Evolutionary conservation across 768 basidiomycete genomes (phyloP).

Genomic region (Mycena galopus): DNA sequence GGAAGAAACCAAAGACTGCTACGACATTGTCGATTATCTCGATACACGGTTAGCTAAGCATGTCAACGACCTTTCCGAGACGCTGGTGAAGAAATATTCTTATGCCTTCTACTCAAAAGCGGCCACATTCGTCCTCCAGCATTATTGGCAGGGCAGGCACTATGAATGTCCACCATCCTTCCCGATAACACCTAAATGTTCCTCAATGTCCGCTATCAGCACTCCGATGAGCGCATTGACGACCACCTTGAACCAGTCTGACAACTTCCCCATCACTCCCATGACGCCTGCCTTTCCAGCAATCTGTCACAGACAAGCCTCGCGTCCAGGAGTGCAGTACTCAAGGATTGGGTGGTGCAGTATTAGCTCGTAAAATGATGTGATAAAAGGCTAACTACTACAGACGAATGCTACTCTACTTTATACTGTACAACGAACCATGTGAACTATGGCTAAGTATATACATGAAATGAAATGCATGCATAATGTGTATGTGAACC

Average conservation of each 20-base stretch:
- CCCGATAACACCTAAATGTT: slow-evolving; percentile 77
- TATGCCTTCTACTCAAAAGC: slow-evolving; percentile 97
- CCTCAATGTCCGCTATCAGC: slow-evolving; percentile 67
- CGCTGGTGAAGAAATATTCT: slow-evolving; percentile 98
- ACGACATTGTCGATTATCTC: slow-evolving; percentile 87
- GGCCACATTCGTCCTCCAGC: slow-evolving; percentile 92
- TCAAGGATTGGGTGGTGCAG: no score
- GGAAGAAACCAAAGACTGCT: slow-evolving; percentile 87
- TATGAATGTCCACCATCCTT: slow-evolving; percentile 69
- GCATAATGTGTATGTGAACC: no score
- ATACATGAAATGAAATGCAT: no score
- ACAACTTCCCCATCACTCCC: slow-evolving; percentile 88
- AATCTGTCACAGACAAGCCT: no score
- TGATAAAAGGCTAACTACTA: no score
- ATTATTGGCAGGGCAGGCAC: slow-evolving; percentile 89
- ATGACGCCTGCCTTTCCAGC: slow-evolving; percentile 76
- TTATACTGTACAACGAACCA: no score
- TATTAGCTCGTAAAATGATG: no score
- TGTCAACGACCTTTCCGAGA: slow-evolving; percentile 94
- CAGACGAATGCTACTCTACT: no score
- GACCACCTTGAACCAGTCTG: slow-evolving; percentile 79
- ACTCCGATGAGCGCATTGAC: slow-evolving; percentile 85
- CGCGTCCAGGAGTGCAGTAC: no score
- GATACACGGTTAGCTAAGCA: slow-evolving; percentile 89
- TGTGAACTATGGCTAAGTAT: no score